A percentile compares a stretch with the other conserved stretches of the same genome.
These are phyloP conservation scores for Agrocybe chaxingu DNA, from an alignment of 768 basidiomycete species.

Conservation along the genomic window DNA sequence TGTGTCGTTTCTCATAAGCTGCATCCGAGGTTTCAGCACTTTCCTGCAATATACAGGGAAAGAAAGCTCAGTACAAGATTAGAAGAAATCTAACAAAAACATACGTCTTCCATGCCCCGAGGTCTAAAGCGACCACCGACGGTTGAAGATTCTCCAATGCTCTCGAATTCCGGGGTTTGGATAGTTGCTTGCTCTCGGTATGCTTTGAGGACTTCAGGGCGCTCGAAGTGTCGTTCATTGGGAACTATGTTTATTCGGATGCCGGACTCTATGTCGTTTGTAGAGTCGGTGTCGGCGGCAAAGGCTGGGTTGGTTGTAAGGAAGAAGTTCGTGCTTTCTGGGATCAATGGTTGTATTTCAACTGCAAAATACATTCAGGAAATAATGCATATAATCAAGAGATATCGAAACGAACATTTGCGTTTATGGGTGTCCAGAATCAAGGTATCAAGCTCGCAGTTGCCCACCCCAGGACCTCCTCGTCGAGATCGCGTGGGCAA, in stretches of 20 bases:
- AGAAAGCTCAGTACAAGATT: constrained; percentile 10
- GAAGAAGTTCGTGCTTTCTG: constrained; percentile 60
- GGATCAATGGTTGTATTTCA: constrained; percentile 71
- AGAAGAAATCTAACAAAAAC: constrained; percentile 24
- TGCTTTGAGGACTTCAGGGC: constrained; percentile 69
- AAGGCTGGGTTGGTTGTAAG: constrained; percentile 69
- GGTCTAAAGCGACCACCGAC: constrained; percentile 72
- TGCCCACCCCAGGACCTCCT: constrained; percentile 79
- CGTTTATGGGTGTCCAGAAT: constrained; percentile 79
- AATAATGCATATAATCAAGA: constrained; percentile 8
- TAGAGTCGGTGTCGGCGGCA: constrained; percentile 33
- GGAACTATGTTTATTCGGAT: constrained; percentile 53
- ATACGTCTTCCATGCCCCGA: constrained; percentile 66
- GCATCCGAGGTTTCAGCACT: constrained; percentile 73
- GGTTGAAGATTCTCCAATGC: constrained; percentile 39
- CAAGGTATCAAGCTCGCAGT: constrained; percentile 75
- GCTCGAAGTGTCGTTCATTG: constrained; percentile 74
- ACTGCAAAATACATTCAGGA: constrained; percentile 34
- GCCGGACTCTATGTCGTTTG: constrained; percentile 26
- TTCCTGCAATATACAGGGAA: constrained; percentile 32
- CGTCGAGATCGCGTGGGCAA: constrained; percentile 79
- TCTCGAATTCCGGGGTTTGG: constrained; percentile 73
- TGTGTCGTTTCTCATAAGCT: constrained; percentile 78
- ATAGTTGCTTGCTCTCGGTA: constrained; percentile 69
- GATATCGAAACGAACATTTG: constrained; percentile 53